These are phyloP conservation scores for Candida berthetii DNA, from an alignment of 805 yeast genomes.

Conservation along the genomic window DNA sequence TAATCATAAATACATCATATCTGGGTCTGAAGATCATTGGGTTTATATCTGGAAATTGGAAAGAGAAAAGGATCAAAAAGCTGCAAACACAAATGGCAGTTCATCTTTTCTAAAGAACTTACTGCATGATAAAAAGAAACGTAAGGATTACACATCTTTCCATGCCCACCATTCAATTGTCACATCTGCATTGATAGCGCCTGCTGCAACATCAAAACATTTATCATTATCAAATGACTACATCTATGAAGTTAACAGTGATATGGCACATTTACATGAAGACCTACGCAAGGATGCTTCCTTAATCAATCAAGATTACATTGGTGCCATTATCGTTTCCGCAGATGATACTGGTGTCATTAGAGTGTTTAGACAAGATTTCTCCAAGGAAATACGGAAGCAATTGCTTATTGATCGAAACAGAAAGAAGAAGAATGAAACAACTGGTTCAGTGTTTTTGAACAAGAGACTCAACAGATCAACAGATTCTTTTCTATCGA, in stretches of 20 bases:
- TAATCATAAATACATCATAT: constrained; percentile 49
- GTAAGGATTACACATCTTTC: constrained; percentile 59
- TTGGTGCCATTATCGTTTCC: constrained; percentile 57
- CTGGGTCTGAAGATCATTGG: constrained; percentile 88
- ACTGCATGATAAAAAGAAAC: constrained; percentile 29
- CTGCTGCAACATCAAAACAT: constrained; percentile 55
- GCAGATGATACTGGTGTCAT: constrained; percentile 72
- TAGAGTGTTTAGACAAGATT: constrained; percentile 75
- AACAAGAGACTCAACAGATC: constrained; percentile 12
- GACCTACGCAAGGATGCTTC: constrained; percentile 8
- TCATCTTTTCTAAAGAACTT: constrained; percentile 9
- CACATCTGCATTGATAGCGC: constrained; percentile 76
- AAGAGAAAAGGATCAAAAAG: constrained; percentile 14
- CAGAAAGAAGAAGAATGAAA: background rate
- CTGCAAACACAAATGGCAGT: constrained; percentile 7
- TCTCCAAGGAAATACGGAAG: constrained; percentile 44
- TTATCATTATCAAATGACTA: constrained; percentile 74
- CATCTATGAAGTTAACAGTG: constrained; percentile 53
- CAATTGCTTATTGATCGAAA: constrained; percentile 19
- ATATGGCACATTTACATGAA: constrained; percentile 13
- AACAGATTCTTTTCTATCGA: constrained; percentile 8
- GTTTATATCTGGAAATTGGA: constrained; percentile 70
- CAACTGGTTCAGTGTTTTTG: constrained; percentile 2
- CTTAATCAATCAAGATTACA: constrained; percentile 22
- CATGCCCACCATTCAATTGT: constrained; percentile 74